Percentiles rank a stretch among this genome's conserved stretches.
These are phyloP conservation scores for Rhynchosporium agropyri DNA, from an alignment of 2,329 filamentous ascomycete genomes.

Conservation along the genomic window DNA sequence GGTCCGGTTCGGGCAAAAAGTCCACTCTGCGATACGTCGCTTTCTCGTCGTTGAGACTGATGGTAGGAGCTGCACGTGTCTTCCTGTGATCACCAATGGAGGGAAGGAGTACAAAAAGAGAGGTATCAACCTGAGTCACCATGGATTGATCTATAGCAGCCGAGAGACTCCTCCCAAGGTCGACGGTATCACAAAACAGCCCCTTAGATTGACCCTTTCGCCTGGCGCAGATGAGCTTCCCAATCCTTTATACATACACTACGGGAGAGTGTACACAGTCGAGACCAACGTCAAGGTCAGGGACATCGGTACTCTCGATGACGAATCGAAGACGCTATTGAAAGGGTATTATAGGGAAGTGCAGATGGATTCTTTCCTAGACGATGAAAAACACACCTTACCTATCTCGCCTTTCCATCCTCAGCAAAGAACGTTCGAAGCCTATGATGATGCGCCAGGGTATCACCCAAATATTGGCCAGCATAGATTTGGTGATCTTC, in stretches of 20 bases:
- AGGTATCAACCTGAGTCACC: constrained; percentile 32
- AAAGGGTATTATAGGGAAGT: constrained; percentile 18
- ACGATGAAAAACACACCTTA: constrained; percentile 7
- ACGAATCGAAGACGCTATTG: constrained; percentile 25
- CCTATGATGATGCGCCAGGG: constrained; percentile 11
- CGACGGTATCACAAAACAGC: constrained; percentile 22
- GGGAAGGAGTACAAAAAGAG: constrained; percentile 27
- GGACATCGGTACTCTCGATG: constrained; percentile 34
- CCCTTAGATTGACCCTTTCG: constrained; percentile 27
- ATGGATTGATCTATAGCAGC: constrained; percentile 33
- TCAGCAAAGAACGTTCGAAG: neutral
- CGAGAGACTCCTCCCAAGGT: constrained; percentile 18
- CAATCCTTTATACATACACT: constrained; percentile 33
- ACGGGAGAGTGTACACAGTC: constrained; percentile 30
- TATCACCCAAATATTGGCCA: neutral
- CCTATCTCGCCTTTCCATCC: constrained; percentile 4
- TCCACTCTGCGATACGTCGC: constrained; percentile 31
- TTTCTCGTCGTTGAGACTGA: constrained; percentile 34
- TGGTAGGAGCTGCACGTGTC: constrained; percentile 27
- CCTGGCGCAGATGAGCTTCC: constrained; percentile 19
- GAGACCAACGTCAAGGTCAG: constrained; percentile 37
- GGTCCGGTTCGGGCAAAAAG: constrained; percentile 28
- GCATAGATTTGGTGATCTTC: no score
- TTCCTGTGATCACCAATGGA: constrained; percentile 32
- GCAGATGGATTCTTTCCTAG: constrained; percentile 1